Percentiles rank a stretch among this genome's conserved stretches.
Conservation (phyloP, 345 rosid species). For the Clausena lansium region DNA sequence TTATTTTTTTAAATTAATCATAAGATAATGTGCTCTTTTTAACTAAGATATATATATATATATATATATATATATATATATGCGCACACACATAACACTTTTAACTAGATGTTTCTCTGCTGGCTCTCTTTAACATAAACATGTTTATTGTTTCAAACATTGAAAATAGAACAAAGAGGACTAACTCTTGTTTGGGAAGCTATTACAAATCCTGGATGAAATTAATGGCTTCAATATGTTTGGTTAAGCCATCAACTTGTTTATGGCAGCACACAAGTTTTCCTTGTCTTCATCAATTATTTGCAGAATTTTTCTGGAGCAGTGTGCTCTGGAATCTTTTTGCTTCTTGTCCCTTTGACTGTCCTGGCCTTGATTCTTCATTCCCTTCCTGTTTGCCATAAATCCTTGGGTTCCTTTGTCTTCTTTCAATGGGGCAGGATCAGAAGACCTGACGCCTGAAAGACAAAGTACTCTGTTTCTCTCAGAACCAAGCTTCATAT, state of each 20-base stretch:
- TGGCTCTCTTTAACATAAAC: too few relatives aligned
- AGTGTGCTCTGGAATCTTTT: background rate
- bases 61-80: too few relatives aligned
- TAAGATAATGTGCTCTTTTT: too few relatives aligned
- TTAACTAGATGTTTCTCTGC: too few relatives aligned
- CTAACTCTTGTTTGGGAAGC: too few relatives aligned
- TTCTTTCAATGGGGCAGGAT: constrained; percentile 3
- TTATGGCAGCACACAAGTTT: constrained; percentile 21
- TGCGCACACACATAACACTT: too few relatives aligned
- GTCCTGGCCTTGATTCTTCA: constrained; percentile 1
- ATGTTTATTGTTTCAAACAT: too few relatives aligned
- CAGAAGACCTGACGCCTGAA: background rate
- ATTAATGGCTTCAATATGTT: constrained; percentile 21
- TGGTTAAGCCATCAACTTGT: constrained; percentile 27
- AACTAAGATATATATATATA: too few relatives aligned
- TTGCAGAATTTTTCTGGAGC: background rate
- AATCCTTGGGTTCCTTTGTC: background rate
- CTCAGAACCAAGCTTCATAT: constrained; percentile 3
- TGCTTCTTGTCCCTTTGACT: constrained; percentile 21
- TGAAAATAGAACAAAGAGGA: too few relatives aligned
- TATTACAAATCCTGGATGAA: constrained; percentile 8
- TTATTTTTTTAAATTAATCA: too few relatives aligned
- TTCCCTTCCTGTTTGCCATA: background rate
- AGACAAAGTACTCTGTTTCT: background rate
- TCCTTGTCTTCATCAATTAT: constrained; percentile 24